Percentiles rank a stretch among this genome's conserved stretches.
phyloP scores from a whole-genome alignment of 1,284 basidiomycete species.

The Leccinum proliferum region DNA sequence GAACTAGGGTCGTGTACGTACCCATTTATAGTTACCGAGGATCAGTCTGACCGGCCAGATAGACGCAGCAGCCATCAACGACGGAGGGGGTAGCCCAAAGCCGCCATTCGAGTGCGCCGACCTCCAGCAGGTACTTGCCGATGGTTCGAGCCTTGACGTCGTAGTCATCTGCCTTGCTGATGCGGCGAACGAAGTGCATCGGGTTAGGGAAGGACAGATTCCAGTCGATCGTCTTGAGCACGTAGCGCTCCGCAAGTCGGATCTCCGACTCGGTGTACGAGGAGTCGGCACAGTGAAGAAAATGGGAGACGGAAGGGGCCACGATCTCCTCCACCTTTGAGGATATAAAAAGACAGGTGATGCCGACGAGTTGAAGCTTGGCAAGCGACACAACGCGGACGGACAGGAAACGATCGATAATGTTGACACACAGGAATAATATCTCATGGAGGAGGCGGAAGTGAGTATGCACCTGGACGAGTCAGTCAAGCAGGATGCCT shows the following conservation, averaged over 20 bases:
- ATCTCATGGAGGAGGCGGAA: conserved; percentile 96
- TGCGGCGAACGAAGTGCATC: conserved; percentile 86
- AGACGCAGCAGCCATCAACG: conserved; percentile 82
- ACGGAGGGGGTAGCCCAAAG: conserved; percentile 78
- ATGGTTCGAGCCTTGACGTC: conserved; percentile 89
- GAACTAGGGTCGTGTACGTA: conserved; percentile 35
- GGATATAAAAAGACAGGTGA: conserved; percentile 41
- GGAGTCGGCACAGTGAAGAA: conserved; percentile 82
- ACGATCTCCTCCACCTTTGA: conserved; percentile 93
- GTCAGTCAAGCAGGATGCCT: conserved; percentile 30
- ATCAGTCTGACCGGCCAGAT: conserved; percentile 91
- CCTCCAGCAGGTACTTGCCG: conserved; percentile 92
- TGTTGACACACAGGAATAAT: conserved; percentile 91
- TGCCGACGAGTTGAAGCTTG: neutral
- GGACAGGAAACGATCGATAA: conserved; percentile 96
- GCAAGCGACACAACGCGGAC: conserved; percentile 71
- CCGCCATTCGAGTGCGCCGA: conserved; percentile 83
- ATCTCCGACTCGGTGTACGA: conserved; percentile 77
- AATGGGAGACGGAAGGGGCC: conserved; percentile 77
- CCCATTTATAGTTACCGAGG: conserved; percentile 84
- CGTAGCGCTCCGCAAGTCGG: conserved; percentile 89
- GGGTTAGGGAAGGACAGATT: conserved; percentile 85
- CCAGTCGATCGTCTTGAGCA: conserved; percentile 80
- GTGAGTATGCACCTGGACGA: conserved; percentile 63
- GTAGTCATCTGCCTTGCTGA: conserved; percentile 96